These are phyloP conservation scores for Elsinoe perseae DNA, from an alignment of 2,329 filamentous ascomycete species.

Conservation along the genomic window DNA sequence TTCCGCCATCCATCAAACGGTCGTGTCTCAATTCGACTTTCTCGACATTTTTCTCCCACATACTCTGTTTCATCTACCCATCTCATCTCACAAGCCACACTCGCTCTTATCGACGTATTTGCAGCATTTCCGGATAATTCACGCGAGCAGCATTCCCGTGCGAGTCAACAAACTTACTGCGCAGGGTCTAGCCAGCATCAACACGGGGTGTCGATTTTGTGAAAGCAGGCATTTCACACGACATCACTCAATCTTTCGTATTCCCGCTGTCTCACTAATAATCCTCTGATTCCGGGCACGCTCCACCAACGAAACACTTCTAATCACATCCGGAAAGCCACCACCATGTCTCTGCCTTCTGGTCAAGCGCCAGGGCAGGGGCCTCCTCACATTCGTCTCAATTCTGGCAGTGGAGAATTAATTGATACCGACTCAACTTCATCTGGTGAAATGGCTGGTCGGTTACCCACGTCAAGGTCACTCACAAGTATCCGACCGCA, in stretches of 20 bases:
- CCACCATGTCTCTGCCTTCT: slow-evolving; percentile 11
- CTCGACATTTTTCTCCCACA: neutral
- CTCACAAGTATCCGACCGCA: slow-evolving; percentile 31
- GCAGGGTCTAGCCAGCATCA: slow-evolving; percentile 7
- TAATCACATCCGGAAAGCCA: neutral
- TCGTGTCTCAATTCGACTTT: neutral
- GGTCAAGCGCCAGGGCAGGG: slow-evolving; percentile 13
- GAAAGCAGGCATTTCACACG: slow-evolving; percentile 13
- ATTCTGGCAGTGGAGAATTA: slow-evolving; percentile 52
- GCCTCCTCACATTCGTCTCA: slow-evolving; percentile 56
- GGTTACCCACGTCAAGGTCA: slow-evolving; percentile 39
- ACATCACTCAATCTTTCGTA: neutral
- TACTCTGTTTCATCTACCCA: slow-evolving; percentile 1
- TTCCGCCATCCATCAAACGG: neutral
- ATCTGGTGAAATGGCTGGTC: slow-evolving; percentile 32
- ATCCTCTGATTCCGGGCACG: neutral
- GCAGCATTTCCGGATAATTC: slow-evolving; percentile 4
- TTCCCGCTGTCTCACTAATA: slow-evolving; percentile 10
- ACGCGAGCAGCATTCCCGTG: neutral
- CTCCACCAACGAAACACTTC: neutral
- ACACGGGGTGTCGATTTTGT: neutral
- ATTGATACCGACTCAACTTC: slow-evolving; percentile 29
- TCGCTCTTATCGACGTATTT: slow-evolving; percentile 3
- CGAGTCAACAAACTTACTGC: neutral
- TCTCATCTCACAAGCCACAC: neutral